Evolutionary conservation across 108 stramenopile species (phyloP).

Genomic region (Skeletonema tropicum): DNA sequence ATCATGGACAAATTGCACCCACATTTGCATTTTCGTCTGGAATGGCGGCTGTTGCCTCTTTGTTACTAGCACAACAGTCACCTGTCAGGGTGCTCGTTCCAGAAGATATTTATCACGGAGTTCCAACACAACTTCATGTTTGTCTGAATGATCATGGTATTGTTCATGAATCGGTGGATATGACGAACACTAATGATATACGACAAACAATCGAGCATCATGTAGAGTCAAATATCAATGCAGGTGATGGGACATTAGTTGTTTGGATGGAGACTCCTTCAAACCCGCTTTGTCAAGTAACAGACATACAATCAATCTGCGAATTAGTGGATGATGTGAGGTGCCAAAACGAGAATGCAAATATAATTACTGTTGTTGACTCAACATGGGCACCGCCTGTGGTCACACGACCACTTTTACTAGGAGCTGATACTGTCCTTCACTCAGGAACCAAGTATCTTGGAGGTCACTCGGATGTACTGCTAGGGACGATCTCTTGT

Average conservation of each 20-base stretch:
- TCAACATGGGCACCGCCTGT: constrained; percentile 86
- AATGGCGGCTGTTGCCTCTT: constrained; percentile 82
- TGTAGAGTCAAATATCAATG: constrained; percentile 13
- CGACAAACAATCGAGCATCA: constrained; percentile 24
- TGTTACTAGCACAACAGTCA: constrained; percentile 69
- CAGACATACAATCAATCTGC: constrained; percentile 70
- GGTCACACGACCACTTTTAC: constrained; percentile 53
- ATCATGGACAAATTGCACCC: constrained; percentile 14
- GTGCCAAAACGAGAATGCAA: not conserved
- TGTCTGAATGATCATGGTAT: constrained; percentile 67
- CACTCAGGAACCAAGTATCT: constrained; percentile 91
- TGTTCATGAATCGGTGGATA: constrained; percentile 49
- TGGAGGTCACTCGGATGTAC: constrained; percentile 90
- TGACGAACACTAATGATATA: constrained; percentile 47
- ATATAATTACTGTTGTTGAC: constrained; percentile 81
- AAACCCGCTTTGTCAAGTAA: constrained; percentile 82
- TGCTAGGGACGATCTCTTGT: constrained; percentile 71
- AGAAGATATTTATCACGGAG: constrained; percentile 84
- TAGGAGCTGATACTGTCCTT: constrained; percentile 80
- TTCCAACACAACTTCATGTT: constrained; percentile 61
- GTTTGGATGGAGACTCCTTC: constrained; percentile 94
- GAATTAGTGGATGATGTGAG: constrained; percentile 23
- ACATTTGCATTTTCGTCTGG: constrained; percentile 87
- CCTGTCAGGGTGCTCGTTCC: constrained; percentile 73
- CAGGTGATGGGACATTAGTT: constrained; percentile 47